A percentile compares a stretch with the other conserved stretches of the same genome.
Evolutionary conservation across 306 rosid species (phyloP).

Genomic region (Quercus engelmannii): DNA sequence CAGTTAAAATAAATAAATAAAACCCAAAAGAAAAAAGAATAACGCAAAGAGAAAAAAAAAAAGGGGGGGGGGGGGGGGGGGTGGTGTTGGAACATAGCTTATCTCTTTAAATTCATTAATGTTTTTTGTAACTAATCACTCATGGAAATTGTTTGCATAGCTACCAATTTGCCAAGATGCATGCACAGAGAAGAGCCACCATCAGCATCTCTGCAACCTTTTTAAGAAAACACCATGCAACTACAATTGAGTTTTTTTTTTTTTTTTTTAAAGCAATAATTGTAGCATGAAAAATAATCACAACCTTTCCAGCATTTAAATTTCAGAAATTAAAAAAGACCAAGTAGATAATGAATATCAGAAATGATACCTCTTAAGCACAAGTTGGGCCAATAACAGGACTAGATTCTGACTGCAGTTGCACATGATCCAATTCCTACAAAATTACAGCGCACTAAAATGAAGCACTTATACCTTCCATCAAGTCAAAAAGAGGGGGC

Average conservation of each 20-base stretch:
- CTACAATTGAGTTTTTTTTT: background rate
- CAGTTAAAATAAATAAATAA: too few relatives aligned
- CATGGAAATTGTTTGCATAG: background rate
- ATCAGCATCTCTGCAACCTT: background rate
- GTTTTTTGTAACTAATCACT: too few relatives aligned
- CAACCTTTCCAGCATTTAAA: conserved; percentile 1
- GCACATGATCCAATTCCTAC: conserved; percentile 54
- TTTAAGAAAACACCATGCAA: background rate
- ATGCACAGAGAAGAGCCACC: background rate
- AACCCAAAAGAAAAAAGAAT: too few relatives aligned
- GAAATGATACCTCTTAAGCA: conserved; percentile 28
- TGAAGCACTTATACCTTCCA: background rate
- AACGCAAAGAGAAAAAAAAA: too few relatives aligned
- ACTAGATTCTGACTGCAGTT: conserved; percentile 40
- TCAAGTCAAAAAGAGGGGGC: background rate
- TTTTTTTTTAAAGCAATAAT: background rate
- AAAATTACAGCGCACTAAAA: conserved; percentile 14
- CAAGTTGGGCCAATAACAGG: conserved; percentile 41
- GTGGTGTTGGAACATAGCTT: background rate
- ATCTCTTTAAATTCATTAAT: background rate
- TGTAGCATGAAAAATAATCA: background rate
- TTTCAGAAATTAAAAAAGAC: background rate
- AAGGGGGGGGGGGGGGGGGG: too few relatives aligned
- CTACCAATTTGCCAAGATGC: background rate
- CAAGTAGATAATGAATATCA: conserved; percentile 12